A percentile compares a stretch with the other conserved stretches of the same genome.
Conservation (phyloP, 2,329 filamentous ascomycete species). For the Plectosphaerella sp. region DNA sequence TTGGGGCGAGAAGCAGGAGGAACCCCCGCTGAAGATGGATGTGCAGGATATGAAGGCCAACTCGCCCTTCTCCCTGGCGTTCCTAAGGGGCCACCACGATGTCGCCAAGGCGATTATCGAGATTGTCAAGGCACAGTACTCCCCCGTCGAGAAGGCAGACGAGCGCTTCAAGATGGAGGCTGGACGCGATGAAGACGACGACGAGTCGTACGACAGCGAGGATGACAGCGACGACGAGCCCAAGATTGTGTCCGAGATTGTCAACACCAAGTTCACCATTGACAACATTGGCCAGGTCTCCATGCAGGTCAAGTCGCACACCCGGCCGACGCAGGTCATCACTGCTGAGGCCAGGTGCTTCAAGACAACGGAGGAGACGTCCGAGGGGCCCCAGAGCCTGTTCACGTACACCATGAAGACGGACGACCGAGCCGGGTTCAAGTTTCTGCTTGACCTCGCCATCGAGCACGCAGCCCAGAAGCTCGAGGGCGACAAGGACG, state of each 20-base stretch:
- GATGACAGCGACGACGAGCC: constrained; percentile 29
- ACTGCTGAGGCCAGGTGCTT: constrained; percentile 29
- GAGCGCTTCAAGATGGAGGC: constrained; percentile 43
- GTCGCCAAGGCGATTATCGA: constrained; percentile 64
- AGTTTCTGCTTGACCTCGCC: constrained; percentile 52
- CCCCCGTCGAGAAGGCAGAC: constrained; percentile 47
- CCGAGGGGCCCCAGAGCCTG: constrained; percentile 15
- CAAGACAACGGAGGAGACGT: constrained; percentile 20
- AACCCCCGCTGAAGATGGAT: constrained; percentile 61
- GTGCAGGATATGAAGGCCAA: constrained; percentile 46
- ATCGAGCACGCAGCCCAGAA: constrained; percentile 37
- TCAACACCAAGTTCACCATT: constrained; percentile 68
- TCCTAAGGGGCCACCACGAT: constrained; percentile 59
- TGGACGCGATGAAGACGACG: constrained; percentile 29
- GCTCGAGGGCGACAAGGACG: constrained; percentile 24
- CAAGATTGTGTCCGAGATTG: constrained; percentile 45
- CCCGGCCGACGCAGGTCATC: constrained; percentile 52
- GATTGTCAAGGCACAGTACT: constrained; percentile 66
- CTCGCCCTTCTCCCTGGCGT: constrained; percentile 64
- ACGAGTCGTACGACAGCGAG: constrained; percentile 23
- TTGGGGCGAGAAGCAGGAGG: constrained; percentile 49
- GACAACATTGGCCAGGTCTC: constrained; percentile 69
- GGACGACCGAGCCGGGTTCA: constrained; percentile 50
- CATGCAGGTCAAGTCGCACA: constrained; percentile 61
- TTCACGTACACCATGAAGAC: constrained; percentile 42